phyloP scores from a whole-genome alignment of 257 asterid genomes.

The Lycium barbarum region DNA sequence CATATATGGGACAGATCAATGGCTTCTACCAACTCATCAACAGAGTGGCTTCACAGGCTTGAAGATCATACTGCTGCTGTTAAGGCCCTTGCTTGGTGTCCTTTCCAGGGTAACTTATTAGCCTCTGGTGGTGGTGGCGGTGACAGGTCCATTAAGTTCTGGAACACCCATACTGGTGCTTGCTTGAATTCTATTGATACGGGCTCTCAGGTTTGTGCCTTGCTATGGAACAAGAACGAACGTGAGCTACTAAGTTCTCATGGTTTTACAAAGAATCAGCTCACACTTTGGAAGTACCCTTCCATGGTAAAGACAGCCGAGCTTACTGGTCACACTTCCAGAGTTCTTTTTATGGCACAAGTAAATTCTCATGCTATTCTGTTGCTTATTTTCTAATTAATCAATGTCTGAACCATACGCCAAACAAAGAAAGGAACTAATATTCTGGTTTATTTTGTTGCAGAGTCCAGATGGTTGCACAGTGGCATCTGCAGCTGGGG shows the following conservation, averaged over 20 bases:
- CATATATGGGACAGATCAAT: conserved; percentile 42
- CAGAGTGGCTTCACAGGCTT: conserved; percentile 45
- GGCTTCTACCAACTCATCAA: conserved; percentile 36
- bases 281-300: conserved; percentile 62
- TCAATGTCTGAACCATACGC: background rate
- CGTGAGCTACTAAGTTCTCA: conserved; percentile 45
- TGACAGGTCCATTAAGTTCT: conserved; percentile 35
- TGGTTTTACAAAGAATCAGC: conserved; percentile 62
- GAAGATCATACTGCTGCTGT: conserved; percentile 47
- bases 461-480: conserved; percentile 74
- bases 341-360: conserved; percentile 67
- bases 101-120: conserved; percentile 43
- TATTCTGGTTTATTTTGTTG: background rate
- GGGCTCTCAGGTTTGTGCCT: conserved; percentile 39
- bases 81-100: conserved; percentile 51
- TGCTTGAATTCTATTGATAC: conserved; percentile 42
- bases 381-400: background rate
- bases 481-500: conserved; percentile 71
- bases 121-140: conserved; percentile 45
- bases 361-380: conserved; percentile 22
- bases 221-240: conserved; percentile 40
- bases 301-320: conserved; percentile 61
- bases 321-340: conserved; percentile 66
- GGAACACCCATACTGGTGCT: conserved; percentile 43
- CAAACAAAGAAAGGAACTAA: background rate